Base-by-base conservation (phyloP, 352 stramenopile species). In the Globisporangium polare region DNA sequence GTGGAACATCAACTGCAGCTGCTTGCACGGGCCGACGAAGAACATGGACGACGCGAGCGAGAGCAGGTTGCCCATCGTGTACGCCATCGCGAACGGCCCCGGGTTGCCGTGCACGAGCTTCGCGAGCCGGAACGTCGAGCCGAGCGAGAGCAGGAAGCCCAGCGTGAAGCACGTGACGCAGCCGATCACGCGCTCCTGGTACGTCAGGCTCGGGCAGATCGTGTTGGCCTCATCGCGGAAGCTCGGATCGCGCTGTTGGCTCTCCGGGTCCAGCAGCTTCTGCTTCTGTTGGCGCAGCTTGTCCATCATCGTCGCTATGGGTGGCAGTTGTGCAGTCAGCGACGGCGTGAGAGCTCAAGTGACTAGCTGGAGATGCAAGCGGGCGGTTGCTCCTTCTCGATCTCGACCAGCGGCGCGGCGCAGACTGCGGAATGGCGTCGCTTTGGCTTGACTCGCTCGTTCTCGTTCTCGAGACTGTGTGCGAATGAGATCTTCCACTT, bases 1-100 rank as follows among this genome's bases (percentile, higher is more conserved):
- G 59, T 88, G 77, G 56, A 92, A 93, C 88, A 96, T 96, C 17
- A 72, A 90, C 69, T 93, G 68, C 37, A 87, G 13, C 61, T 96
- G 88, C 58, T 90, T 89, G 71, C 69, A 83, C 18, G 88, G 88
- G 0, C 88, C 88, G 20, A 93, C 82, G 62, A 95, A 96, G 70
- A 96, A 95, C 56, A 81, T 92, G 17, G 88, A 90, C 42, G 73
- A 90, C 42, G 75, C 64, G n/a, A 96, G 71, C 49, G 83, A 90
- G 10, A 96, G 65, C 18, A 95, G 39, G 62, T 96, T 96, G 26
- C 88, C 88, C 39, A 96, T 82, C 2, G 84, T 94, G 67, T 95
- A 96, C 53, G 79, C 83, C 52, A 92, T 81, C 1, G 88, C 86
- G 58, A 96, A 96, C 2, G 87, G 87, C 5, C 74, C 85, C 2